Percentiles rank a stretch among this genome's conserved stretches.
These are phyloP conservation scores for Sclerotinia glacialis DNA, from an alignment of 2,329 filamentous ascomycete species.

Conservation along the genomic window DNA sequence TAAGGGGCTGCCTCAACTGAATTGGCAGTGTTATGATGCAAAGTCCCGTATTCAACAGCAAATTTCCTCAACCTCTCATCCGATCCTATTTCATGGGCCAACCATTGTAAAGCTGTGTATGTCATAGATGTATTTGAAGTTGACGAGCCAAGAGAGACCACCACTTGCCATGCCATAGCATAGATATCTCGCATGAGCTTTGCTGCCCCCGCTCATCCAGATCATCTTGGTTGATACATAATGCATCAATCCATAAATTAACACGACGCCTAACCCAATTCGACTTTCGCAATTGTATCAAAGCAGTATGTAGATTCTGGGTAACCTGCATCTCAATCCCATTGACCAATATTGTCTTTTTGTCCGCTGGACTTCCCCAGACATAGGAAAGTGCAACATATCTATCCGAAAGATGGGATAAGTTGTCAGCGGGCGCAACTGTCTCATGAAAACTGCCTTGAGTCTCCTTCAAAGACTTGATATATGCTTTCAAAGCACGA, in stretches of 20 bases:
- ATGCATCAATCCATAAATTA: constrained; percentile 22
- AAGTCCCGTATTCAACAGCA: constrained; percentile 14
- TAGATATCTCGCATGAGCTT: constrained; percentile 23
- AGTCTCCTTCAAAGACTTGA: neutral
- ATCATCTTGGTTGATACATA: constrained; percentile 26
- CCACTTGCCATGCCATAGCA: constrained; percentile 18
- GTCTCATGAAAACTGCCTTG: neutral
- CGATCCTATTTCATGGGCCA: constrained; percentile 9
- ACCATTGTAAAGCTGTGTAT: constrained; percentile 13
- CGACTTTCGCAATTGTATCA: neutral
- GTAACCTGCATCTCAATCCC: constrained; percentile 11
- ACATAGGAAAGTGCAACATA: constrained; percentile 18
- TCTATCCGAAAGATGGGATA: constrained; percentile 7
- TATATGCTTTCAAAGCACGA: constrained; percentile 7
- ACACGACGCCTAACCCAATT: constrained; percentile 10
- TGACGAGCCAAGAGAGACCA: constrained; percentile 5
- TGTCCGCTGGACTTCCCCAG: constrained; percentile 10
- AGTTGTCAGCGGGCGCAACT: fast-evolving
- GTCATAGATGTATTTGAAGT: neutral
- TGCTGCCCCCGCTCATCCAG: constrained; percentile 22
- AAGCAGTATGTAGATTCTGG: constrained; percentile 6
- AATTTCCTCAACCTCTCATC: constrained; percentile 11
- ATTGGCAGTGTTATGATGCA: neutral
- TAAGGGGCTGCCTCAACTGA: constrained; percentile 4
- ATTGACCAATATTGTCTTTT: constrained; percentile 16